phyloP scores from a whole-genome alignment of 805 yeast genomes.

The Candida orba region DNA sequence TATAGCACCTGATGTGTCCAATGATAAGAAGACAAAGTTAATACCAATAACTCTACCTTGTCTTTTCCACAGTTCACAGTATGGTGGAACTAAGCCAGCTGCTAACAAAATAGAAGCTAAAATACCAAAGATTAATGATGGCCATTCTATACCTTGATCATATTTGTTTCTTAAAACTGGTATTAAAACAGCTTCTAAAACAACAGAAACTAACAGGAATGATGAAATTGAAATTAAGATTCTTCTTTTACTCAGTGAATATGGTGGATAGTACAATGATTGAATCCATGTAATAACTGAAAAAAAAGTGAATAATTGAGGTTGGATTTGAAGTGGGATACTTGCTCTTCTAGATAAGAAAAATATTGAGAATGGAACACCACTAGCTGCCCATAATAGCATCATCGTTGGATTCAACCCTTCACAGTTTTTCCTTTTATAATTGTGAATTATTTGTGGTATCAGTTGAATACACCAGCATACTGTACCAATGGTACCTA shows the following conservation, averaged over 20 bases:
- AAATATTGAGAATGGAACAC: conserved; percentile 83
- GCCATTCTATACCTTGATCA: conserved; percentile 56
- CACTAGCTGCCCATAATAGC: conserved; percentile 67
- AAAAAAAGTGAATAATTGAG: conserved; percentile 70
- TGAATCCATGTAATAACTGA: conserved; percentile 65
- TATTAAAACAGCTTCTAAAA: conserved; percentile 62
- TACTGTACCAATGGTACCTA: conserved; percentile 85
- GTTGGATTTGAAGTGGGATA: conserved; percentile 79
- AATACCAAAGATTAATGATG: conserved; percentile 71
- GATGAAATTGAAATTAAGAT: conserved; percentile 29
- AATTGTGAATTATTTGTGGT: conserved; percentile 79
- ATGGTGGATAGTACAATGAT: conserved; percentile 70
- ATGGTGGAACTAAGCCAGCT: conserved; percentile 81
- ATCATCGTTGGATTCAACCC: conserved; percentile 84
- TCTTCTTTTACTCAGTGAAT: conserved; percentile 28
- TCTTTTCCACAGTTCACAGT: conserved; percentile 73
- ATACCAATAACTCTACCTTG: conserved; percentile 84
- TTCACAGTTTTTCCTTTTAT: conserved; percentile 65
- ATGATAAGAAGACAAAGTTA: conserved; percentile 65
- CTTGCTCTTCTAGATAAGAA: conserved; percentile 65
- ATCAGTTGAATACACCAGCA: conserved; percentile 88
- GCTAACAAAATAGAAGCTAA: conserved; percentile 72
- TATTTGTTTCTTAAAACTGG: conserved; percentile 58
- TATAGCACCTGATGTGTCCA: conserved; percentile 80
- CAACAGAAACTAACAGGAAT: conserved; percentile 42